A percentile compares a stretch with the other conserved stretches of the same genome.
These are phyloP conservation scores for Amylocystis lapponica DNA, from an alignment of 768 basidiomycete genomes.

Conservation along the genomic window DNA sequence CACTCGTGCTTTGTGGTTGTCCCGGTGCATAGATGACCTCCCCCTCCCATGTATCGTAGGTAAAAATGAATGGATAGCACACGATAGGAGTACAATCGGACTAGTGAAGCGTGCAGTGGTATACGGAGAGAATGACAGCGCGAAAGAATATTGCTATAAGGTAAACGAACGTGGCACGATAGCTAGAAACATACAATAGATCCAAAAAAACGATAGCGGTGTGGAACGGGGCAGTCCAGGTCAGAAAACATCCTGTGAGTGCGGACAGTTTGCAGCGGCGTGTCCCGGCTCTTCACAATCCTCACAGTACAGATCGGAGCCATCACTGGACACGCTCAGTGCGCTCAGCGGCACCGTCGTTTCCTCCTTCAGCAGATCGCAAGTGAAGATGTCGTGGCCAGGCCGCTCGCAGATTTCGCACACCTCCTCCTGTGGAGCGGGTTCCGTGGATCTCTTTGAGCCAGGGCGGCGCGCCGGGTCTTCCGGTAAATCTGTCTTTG, in stretches of 20 bases:
- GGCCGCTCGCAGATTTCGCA: conserved; percentile 87
- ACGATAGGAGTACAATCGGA: not conserved
- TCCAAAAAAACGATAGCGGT: not conserved
- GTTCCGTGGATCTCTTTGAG: too few species aligned
- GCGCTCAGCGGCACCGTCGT: conserved; percentile 20
- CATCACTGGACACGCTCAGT: conserved; percentile 5
- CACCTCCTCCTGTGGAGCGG: conserved; percentile 29
- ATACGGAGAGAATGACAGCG: not conserved
- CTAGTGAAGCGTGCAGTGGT: not conserved
- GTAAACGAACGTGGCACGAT: not conserved
- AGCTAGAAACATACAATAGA: too few species aligned
- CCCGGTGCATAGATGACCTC: too few species aligned
- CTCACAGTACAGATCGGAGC: conserved; percentile 55
- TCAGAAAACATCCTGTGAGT: conserved; percentile 84
- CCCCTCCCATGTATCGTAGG: too few species aligned
- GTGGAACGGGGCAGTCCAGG: not conserved
- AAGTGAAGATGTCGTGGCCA: conserved; percentile 84
- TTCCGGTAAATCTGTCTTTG: conserved; percentile 41
- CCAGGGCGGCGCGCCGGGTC: conserved; percentile 19
- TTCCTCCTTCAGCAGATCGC: conserved; percentile 66
- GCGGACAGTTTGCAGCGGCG: conserved; percentile 69
- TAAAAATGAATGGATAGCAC: not conserved
- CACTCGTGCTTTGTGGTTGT: too few species aligned
- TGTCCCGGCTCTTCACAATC: conserved; percentile 85
- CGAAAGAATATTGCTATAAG: not conserved